phyloP scores from a whole-genome alignment of 495 filamentous ascomycete genomes.

The Daldinia childiae region DNA sequence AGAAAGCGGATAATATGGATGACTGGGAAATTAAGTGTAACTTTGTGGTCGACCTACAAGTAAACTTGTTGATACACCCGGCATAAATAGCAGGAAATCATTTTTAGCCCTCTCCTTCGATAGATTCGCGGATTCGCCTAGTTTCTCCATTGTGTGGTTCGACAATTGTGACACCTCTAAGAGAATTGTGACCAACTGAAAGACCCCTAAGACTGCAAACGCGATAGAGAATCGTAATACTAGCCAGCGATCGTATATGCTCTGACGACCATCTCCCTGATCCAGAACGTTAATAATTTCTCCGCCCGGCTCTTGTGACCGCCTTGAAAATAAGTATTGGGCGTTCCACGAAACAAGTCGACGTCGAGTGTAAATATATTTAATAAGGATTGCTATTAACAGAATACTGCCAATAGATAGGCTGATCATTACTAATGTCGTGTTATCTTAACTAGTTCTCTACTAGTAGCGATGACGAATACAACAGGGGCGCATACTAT shows the following conservation, averaged over 20 bases:
- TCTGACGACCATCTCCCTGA: slow-evolving; percentile 31
- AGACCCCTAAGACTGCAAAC: slow-evolving; percentile 56
- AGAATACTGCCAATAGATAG: slow-evolving; percentile 52
- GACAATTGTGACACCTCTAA: slow-evolving; percentile 52
- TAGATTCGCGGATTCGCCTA: slow-evolving; percentile 49
- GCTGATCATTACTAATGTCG: slow-evolving; percentile 51
- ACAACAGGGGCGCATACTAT: slow-evolving; percentile 47
- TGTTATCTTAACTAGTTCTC: neutral
- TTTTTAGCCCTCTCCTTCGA: slow-evolving; percentile 45
- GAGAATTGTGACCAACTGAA: slow-evolving; percentile 55
- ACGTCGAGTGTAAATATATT: slow-evolving; percentile 57
- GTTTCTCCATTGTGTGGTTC: slow-evolving; percentile 47
- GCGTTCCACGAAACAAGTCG: slow-evolving; percentile 52
- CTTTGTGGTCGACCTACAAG: slow-evolving; percentile 35
- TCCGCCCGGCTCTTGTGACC: slow-evolving; percentile 28
- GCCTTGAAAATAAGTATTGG: slow-evolving; percentile 40
- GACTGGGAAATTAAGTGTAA: too few species aligned
- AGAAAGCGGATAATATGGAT: too few species aligned
- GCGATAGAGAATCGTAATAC: slow-evolving; percentile 58
- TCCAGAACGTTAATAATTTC: slow-evolving; percentile 35
- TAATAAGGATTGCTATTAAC: slow-evolving; percentile 54
- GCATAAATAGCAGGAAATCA: slow-evolving; percentile 56
- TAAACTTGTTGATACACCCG: slow-evolving; percentile 53
- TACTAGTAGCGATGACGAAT: neutral
- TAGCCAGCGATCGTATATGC: slow-evolving; percentile 60